A percentile compares a stretch with the other conserved stretches of the same genome.
Evolutionary conservation across 2,329 filamentous ascomycete species (phyloP).

Genomic region (Fusarium sp.): DNA sequence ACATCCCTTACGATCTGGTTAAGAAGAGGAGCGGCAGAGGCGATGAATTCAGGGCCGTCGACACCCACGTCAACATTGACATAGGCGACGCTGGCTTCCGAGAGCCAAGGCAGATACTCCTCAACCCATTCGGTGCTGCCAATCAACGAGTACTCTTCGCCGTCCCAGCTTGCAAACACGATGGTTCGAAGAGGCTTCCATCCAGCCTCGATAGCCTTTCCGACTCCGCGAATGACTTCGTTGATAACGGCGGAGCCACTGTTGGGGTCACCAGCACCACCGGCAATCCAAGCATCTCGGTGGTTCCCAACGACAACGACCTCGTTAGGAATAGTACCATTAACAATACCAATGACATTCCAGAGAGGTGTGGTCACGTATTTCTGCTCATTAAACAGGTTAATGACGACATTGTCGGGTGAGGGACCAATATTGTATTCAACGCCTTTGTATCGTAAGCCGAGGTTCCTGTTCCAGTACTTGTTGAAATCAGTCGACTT

Average conservation of each 20-base stretch:
- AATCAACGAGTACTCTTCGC: conserved; percentile 88
- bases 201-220: conserved; percentile 74
- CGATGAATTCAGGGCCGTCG: conserved; percentile 74
- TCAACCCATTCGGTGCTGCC: conserved; percentile 96
- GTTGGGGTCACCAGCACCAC: conserved; percentile 88
- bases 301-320: conserved; percentile 95
- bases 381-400: conserved; percentile 84
- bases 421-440: conserved; percentile 90
- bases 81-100: conserved; percentile 81
- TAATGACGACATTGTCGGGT: conserved; percentile 79
- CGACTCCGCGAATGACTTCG: conserved; percentile 83
- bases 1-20: conserved; percentile 81
- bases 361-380: conserved; percentile 87
- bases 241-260: conserved; percentile 85
- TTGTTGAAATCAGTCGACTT: conserved; percentile 81
- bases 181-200: conserved; percentile 84
- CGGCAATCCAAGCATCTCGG: conserved; percentile 89
- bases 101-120: conserved; percentile 87
- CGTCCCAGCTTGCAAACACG: conserved; percentile 88
- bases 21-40: conserved; percentile 81
- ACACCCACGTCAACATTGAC: conserved; percentile 88
- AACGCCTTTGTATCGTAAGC: conserved; percentile 84
- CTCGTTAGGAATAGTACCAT: conserved; percentile 87
- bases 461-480: conserved; percentile 79
- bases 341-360: conserved; percentile 94